Percentiles rank a stretch among this genome's conserved stretches.
Evolutionary conservation across 148 eudicot genomes (phyloP).

Genomic region (Arctostaphylos glauca): DNA sequence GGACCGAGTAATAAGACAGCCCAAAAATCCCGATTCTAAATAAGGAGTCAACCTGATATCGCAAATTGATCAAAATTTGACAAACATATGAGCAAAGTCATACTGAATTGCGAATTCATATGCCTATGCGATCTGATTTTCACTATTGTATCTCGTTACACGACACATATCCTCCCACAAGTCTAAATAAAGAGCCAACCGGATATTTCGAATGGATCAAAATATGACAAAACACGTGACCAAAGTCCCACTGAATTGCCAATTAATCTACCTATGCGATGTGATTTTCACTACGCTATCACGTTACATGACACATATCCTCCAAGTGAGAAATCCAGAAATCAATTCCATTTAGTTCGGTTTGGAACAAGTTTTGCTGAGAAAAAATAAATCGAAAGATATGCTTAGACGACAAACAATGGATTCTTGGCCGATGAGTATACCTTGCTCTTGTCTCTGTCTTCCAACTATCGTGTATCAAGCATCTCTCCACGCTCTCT

Average conservation of each 20-base stretch:
- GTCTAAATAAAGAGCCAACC: background rate
- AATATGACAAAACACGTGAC: background rate
- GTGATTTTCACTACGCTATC: conserved; percentile 49
- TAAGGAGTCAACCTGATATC: too few relatives aligned
- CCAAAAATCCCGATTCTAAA: background rate
- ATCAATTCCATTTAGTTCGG: conserved; percentile 55
- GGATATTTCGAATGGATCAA: background rate
- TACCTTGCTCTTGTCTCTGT: too few relatives aligned
- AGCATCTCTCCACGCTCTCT: too few relatives aligned
- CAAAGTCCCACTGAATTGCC: background rate
- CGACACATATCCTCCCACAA: conserved; percentile 68
- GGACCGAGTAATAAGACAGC: background rate
- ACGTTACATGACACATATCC: conserved; percentile 75
- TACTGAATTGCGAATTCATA: background rate
- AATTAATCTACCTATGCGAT: conserved; percentile 40
- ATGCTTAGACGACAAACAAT: too few relatives aligned
- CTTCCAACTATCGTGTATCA: too few relatives aligned
- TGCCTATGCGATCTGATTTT: conserved; percentile 60
- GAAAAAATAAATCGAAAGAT: background rate
- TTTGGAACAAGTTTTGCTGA: background rate
- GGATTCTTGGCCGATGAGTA: too few relatives aligned
- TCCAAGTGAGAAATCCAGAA: conserved; percentile 68
- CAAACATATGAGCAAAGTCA: background rate
- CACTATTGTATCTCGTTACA: conserved; percentile 59
- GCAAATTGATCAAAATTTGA: too few relatives aligned